A percentile compares a stretch with the other conserved stretches of the same genome.
These are phyloP conservation scores for Suhomyces emberorum DNA, from an alignment of 805 yeast genomes.

Conservation along the genomic window DNA sequence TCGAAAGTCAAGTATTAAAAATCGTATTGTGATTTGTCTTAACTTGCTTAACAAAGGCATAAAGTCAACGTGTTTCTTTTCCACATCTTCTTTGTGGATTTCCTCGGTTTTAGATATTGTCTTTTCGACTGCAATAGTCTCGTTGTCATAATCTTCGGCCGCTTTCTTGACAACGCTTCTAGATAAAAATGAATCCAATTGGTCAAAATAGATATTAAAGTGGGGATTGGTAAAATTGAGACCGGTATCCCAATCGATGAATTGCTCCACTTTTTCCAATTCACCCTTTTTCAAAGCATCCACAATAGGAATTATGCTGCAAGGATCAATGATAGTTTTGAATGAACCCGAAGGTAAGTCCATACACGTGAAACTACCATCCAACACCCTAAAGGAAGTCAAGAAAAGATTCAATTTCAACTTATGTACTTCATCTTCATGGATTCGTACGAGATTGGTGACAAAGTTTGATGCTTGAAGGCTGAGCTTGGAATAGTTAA, in stretches of 20 bases:
- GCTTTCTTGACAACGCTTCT: neutral
- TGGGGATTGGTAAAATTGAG: conserved; percentile 33
- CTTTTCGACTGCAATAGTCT: neutral
- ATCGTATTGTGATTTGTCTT: conserved; percentile 17
- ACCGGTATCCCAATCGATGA: conserved; percentile 14
- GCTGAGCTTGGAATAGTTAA: conserved; percentile 15
- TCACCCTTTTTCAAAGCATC: neutral
- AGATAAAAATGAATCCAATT: conserved; percentile 21
- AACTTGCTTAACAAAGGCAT: conserved; percentile 9
- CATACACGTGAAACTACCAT: conserved; percentile 27
- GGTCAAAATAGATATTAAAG: conserved; percentile 37
- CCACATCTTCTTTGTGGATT: neutral
- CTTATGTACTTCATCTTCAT: neutral
- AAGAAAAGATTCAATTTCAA: conserved; percentile 20
- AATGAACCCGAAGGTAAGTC: conserved; percentile 37
- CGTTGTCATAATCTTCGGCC: neutral
- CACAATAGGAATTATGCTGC: conserved; percentile 14
- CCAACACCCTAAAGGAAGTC: conserved; percentile 27
- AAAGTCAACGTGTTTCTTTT: neutral
- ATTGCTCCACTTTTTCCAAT: neutral
- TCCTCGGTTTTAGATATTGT: neutral
- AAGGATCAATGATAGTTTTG: conserved; percentile 18
- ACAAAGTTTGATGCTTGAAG: conserved; percentile 20
- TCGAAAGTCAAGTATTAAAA: conserved; percentile 30
- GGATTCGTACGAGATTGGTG: conserved; percentile 11